Evolutionary conservation across 164 flowering plant species (phyloP).

Genomic region (Protea cynaroides): DNA sequence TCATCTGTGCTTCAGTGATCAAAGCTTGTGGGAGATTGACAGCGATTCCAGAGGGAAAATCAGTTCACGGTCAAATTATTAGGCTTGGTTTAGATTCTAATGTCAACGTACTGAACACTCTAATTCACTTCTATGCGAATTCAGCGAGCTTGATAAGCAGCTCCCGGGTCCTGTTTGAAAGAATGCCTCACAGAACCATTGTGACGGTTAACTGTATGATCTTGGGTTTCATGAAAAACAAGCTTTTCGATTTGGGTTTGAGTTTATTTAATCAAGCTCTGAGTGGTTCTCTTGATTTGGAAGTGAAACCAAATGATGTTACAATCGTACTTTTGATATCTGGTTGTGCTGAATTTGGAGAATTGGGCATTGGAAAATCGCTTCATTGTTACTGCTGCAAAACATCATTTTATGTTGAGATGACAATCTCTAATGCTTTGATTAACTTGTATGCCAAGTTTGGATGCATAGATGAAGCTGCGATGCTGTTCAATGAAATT

Average conservation of each 20-base stretch:
- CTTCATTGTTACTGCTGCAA: slow-evolving; percentile 25
- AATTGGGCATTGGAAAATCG: slow-evolving; percentile 14
- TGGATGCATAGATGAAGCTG: slow-evolving; percentile 18
- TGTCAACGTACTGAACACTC: slow-evolving; percentile 21
- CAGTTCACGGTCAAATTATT: slow-evolving; percentile 21
- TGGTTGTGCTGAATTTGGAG: slow-evolving; percentile 20
- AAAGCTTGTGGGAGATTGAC: slow-evolving; percentile 22
- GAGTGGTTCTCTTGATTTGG: slow-evolving; percentile 17
- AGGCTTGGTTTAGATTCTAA: slow-evolving; percentile 23
- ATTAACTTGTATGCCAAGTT: slow-evolving; percentile 20
- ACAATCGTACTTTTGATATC: slow-evolving; percentile 24
- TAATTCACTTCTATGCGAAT: slow-evolving; percentile 20
- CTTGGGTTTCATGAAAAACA: slow-evolving; percentile 21
- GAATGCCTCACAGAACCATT: slow-evolving; percentile 16
- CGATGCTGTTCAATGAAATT: slow-evolving; percentile 15
- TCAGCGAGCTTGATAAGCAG: slow-evolving; percentile 10
- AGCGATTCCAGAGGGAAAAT: slow-evolving; percentile 21
- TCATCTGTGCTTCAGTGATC: slow-evolving; percentile 23
- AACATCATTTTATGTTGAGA: background rate
- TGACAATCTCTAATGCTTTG: slow-evolving; percentile 22
- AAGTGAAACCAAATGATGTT: slow-evolving; percentile 20
- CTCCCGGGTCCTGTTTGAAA: slow-evolving; percentile 20
- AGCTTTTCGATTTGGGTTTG: slow-evolving; percentile 18
- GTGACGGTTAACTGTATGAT: slow-evolving; percentile 26
- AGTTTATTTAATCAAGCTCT: slow-evolving; percentile 16